These are phyloP conservation scores for Pyrenochaeta sp. DNA, from an alignment of 2,329 filamentous ascomycete species.

Conservation along the genomic window DNA sequence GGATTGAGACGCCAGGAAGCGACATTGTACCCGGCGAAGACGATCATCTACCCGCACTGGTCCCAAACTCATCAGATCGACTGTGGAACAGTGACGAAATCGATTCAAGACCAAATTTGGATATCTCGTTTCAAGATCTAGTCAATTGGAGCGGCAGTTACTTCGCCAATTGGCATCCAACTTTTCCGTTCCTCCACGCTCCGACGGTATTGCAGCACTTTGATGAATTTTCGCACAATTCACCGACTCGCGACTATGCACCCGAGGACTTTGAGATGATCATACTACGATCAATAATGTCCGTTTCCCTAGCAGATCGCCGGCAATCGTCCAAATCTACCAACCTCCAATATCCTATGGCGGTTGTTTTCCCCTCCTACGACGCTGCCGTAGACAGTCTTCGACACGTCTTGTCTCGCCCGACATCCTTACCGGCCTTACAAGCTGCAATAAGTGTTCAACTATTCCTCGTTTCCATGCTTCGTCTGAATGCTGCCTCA, in stretches of 20 bases:
- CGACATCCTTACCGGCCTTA: slow-evolving; percentile 53
- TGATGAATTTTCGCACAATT: slow-evolving; percentile 51
- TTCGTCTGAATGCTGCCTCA: slow-evolving; percentile 65
- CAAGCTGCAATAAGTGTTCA: slow-evolving; percentile 64
- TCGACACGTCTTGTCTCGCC: slow-evolving; percentile 55
- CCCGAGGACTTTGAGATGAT: slow-evolving; percentile 46
- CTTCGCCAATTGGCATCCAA: slow-evolving; percentile 66
- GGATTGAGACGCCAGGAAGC: slow-evolving; percentile 32
- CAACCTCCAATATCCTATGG: slow-evolving; percentile 47
- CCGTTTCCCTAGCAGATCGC: slow-evolving; percentile 62
- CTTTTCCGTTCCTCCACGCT: slow-evolving; percentile 64
- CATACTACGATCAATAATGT: slow-evolving; percentile 59
- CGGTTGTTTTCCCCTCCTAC: slow-evolving; percentile 58
- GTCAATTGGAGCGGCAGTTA: slow-evolving; percentile 61
- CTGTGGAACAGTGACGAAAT: slow-evolving; percentile 47
- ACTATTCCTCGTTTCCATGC: slow-evolving; percentile 63
- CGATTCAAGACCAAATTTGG: slow-evolving; percentile 7
- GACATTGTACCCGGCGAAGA: slow-evolving; percentile 65
- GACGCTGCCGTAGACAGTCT: slow-evolving; percentile 61
- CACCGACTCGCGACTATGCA: slow-evolving; percentile 33
- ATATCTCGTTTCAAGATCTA: slow-evolving; percentile 57
- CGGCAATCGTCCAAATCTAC: slow-evolving; percentile 49
- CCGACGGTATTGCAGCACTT: slow-evolving; percentile 59
- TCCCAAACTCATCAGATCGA: slow-evolving; percentile 20
- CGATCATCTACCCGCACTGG: slow-evolving; percentile 54